Base-by-base conservation (phyloP, 805 yeast species). In the Cyberlindnera lachancei region DNA sequence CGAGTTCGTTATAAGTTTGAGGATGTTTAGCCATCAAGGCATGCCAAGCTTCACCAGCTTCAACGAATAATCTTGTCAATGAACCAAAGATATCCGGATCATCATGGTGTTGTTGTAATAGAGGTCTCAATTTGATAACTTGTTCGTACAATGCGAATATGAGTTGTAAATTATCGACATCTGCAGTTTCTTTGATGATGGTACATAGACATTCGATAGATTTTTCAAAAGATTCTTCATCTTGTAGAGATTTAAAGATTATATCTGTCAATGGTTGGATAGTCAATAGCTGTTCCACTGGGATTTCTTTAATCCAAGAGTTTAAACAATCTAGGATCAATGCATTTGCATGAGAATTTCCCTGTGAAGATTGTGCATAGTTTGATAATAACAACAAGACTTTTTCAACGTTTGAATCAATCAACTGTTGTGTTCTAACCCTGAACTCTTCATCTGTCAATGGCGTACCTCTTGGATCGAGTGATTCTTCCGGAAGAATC, bases 1-100 rank as follows among this genome's bases (percentile, higher is more conserved):
- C 88, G 47, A 92, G 60, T 2, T 82, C 81, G 41, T 72, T 69
- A 59, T 83, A 88, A 27, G 70, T 69, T 27, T 58, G 58, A 0
- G 96, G 92, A 33, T 70, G 63, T 45, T 75, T 75, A 6, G 90
- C 86, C 31, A 92, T 75, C 21, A 83, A 64, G 21, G 83, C 82
- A 56, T 86, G 92, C 98, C 98, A 92, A 2, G 94, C 72, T 58
- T 87, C 96, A 35, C 95, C 95, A 2, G 96, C 94, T 46, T 87
- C 94, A 6, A 87, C 83, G 53, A 82, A 84, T 26, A 92, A 55
- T 48, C 92, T 68, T 0, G 94, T 73, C 33, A 83, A 61, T 11
- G 82, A 75, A 35, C 78, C 79, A 48, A 82, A 70, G 23, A 69
- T 66, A 22, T 81, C 92, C 2, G 53, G 42, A 33, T 54, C 59